phyloP scores from a whole-genome alignment of 495 filamentous ascomycete genomes.

The Penicillium cosmopolitanum region DNA sequence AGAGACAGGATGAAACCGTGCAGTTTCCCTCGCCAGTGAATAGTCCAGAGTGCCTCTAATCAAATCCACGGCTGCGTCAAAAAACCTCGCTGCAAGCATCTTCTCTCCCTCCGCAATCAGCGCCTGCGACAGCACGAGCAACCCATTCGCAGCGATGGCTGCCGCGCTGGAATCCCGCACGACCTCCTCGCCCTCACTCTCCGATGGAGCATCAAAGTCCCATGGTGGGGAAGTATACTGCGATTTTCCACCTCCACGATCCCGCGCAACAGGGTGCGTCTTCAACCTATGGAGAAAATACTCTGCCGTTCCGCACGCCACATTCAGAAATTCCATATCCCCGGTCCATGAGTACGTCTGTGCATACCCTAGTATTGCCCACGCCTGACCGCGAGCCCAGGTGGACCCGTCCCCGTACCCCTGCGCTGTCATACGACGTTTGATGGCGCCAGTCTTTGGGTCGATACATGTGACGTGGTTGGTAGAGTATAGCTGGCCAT shows the following conservation, averaged over 20 bases:
- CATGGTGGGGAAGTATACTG: slow-evolving; percentile 36
- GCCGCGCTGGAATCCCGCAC: slow-evolving; percentile 46
- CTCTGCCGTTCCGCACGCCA: slow-evolving; percentile 5
- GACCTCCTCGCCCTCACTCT: slow-evolving; percentile 7
- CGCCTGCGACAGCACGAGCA: slow-evolving; percentile 43
- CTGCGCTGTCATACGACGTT: slow-evolving; percentile 42
- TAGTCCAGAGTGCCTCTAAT: slow-evolving; percentile 11
- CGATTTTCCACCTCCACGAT: not conserved
- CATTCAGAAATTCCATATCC: slow-evolving; percentile 36
- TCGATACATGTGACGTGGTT: slow-evolving; percentile 48
- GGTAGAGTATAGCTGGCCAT: slow-evolving; percentile 22
- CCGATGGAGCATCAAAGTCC: slow-evolving; percentile 46
- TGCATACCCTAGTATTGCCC: slow-evolving; percentile 49
- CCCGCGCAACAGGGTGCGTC: slow-evolving; percentile 10
- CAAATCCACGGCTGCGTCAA: slow-evolving; percentile 7
- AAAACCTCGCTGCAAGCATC: slow-evolving; percentile 9
- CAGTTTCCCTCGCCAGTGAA: slow-evolving; percentile 7
- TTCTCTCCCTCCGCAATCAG: slow-evolving; percentile 7
- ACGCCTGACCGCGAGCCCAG: slow-evolving; percentile 52
- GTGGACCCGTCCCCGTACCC: slow-evolving; percentile 43
- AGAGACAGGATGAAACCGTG: not conserved
- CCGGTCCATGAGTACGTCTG: slow-evolving; percentile 50
- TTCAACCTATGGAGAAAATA: slow-evolving; percentile 12
- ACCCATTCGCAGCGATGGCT: slow-evolving; percentile 45
- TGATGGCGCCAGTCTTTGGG: slow-evolving; percentile 33